Base-by-base conservation (phyloP, 805 yeast species). In the Maudiozyma pseudohumilis region DNA sequence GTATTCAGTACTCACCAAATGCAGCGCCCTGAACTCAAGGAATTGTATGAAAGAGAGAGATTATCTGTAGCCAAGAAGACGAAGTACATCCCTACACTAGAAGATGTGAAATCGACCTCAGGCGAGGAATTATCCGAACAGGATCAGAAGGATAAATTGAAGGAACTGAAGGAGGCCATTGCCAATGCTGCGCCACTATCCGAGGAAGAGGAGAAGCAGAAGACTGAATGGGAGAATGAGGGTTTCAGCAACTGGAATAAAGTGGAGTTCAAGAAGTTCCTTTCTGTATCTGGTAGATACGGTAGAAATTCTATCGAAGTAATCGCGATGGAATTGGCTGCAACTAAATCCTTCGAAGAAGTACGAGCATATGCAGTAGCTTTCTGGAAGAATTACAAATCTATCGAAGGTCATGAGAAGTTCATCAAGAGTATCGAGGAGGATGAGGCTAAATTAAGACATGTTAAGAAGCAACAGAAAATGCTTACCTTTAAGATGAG, bases 1-100 rank as follows among this genome's bases (percentile, higher is more conserved):
- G 78, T 76, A 40, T 67, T 86, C 25, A 84, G 81, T 54, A 96
- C 88, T 55, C 96, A 88, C 60, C 98, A 92, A 60, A 84, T 92
- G 52, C 83, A 72, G 56, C 86, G 95, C 1, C 70, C 78, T 11
- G 72, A 82, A 52, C 63, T 92, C 32, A 68, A 74, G 45, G 87
- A 80, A 39, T 56, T 92, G 28, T 77, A 83, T 52, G 95, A 86
- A 41, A 71, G 78, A 59, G 97, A 92, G 53, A 77, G 80, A 50
- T 76, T 80, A 39, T 80, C 76, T 59, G 83, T 73, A 58, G 79
- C 83, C 40, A 81, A 85, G 51, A 76, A 72, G 49, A 72, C 75
- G 19, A 75, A 74, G 12, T 80, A 73, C 61, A 83, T 77, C 1
- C 87, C 85, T 13, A 59, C 75, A 24, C 66, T 75, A 30, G 74